Evolutionary conservation across 345 rosid species (phyloP).

Genomic region (Sonneratia alba): DNA sequence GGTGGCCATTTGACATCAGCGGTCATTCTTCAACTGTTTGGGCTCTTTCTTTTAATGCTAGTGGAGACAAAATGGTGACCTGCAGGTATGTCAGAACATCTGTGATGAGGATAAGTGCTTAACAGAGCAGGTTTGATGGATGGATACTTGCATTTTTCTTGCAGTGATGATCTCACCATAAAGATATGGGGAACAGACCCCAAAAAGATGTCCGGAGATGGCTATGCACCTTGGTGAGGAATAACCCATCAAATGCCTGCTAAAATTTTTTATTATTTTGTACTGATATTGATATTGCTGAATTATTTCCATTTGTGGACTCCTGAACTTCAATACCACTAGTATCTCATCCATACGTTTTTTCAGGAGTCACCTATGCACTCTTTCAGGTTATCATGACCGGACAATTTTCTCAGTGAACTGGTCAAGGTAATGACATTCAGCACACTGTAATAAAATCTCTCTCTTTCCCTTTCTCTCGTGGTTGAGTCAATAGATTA

Average conservation of each 20-base stretch:
- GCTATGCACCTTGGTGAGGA: slow-evolving; percentile 73
- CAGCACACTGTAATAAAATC: background rate
- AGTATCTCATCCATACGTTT: slow-evolving; percentile 6
- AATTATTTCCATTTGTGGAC: background rate
- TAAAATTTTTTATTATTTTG: background rate
- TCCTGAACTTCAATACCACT: background rate
- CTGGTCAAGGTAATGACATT: slow-evolving; percentile 73
- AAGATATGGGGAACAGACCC: slow-evolving; percentile 75
- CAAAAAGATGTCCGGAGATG: slow-evolving; percentile 52
- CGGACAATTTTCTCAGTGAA: slow-evolving; percentile 86
- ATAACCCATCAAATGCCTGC: slow-evolving; percentile 10
- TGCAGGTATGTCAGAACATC: slow-evolving; percentile 51
- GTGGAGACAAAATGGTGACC: slow-evolving; percentile 85
- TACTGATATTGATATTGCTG: background rate
- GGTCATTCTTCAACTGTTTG: slow-evolving; percentile 91
- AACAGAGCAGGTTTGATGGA: background rate
- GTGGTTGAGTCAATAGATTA: background rate
- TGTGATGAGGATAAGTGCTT: background rate
- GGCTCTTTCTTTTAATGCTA: slow-evolving; percentile 67
- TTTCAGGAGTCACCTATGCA: slow-evolving; percentile 70
- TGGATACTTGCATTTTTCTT: slow-evolving; percentile 9
- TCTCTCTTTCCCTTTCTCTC: background rate
- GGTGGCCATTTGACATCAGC: slow-evolving; percentile 19
- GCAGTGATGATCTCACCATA: slow-evolving; percentile 90
- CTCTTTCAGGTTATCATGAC: slow-evolving; percentile 91